Conservation (phyloP, 257 asterid species). For the Solanum chaucha region DNA sequence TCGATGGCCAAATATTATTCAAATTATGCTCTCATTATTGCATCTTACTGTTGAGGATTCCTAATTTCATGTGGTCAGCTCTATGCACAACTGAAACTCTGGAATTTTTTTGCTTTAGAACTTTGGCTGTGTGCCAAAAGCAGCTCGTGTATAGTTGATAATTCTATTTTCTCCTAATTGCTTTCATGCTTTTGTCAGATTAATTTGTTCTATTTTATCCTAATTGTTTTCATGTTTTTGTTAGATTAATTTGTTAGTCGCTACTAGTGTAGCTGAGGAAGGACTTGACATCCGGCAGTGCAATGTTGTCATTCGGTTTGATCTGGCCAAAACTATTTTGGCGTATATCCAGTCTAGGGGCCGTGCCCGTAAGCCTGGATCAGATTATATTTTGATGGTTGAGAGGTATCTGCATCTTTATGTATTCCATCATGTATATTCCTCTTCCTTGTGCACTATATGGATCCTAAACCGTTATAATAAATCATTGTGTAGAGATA, state of each 20-base stretch:
- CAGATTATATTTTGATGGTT: conserved; percentile 97
- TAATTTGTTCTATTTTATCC: conserved; percentile 41
- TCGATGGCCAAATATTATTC: neutral
- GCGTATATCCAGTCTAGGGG: conserved; percentile 99
- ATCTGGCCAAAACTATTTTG: conserved; percentile 96
- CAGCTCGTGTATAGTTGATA: neutral
- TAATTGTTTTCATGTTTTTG: conserved; percentile 12
- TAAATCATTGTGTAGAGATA: conserved; percentile 52
- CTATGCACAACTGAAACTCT: neutral
- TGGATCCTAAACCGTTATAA: neutral
- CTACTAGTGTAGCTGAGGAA: conserved; percentile 99
- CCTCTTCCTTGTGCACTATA: conserved; percentile 1
- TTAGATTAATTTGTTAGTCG: conserved; percentile 92
- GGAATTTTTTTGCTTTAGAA: neutral
- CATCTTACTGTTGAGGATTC: neutral
- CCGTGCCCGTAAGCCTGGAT: conserved; percentile 98
- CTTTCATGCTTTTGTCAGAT: conserved; percentile 42
- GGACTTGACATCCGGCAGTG: conserved; percentile 99
- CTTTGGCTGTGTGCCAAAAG: neutral
- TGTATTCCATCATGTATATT: conserved; percentile 4
- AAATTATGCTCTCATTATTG: neutral
- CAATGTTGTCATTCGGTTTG: conserved; percentile 98
- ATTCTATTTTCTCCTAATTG: conserved; percentile 8
- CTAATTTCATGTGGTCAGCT: neutral
- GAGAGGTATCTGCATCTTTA: conserved; percentile 60